Evolutionary conservation across 2,329 filamentous ascomycete genomes (phyloP).

Genomic region (Aspergillus sp.): DNA sequence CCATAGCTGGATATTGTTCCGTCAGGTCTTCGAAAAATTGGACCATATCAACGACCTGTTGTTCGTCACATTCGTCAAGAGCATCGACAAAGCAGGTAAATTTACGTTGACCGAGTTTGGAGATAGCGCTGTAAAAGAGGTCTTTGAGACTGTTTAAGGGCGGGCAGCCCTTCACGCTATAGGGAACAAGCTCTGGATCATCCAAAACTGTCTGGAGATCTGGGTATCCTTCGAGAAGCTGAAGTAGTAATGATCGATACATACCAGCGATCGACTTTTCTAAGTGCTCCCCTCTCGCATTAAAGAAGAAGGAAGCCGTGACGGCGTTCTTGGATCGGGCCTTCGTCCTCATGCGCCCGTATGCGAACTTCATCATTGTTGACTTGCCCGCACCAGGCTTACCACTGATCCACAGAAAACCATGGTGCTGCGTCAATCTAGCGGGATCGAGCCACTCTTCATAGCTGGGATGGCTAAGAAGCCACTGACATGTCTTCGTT

Average conservation of each 20-base stretch:
- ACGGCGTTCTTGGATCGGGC: neutral
- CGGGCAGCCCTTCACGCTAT: constrained; percentile 3
- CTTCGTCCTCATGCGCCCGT: no score
- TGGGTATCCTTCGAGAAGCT: constrained; percentile 19
- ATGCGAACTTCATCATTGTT: neutral
- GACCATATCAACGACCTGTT: constrained; percentile 38
- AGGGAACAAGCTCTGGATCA: constrained; percentile 3
- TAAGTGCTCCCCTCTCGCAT: constrained; percentile 17
- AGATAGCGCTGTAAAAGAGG: constrained; percentile 13
- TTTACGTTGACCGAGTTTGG: constrained; percentile 7
- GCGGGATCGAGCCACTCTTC: neutral
- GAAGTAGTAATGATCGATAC: constrained; percentile 25
- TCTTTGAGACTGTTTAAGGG: constrained; percentile 15
- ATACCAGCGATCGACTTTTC: constrained; percentile 22
- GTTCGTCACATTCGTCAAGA: constrained; percentile 46
- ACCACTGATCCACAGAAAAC: neutral
- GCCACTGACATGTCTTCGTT: neutral
- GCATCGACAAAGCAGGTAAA: constrained; percentile 44
- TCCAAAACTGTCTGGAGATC: constrained; percentile 19
- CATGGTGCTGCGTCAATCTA: neutral
- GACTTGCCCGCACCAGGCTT: neutral
- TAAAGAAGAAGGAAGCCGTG: constrained; percentile 26
- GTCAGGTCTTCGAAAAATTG: constrained; percentile 33
- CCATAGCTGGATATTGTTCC: constrained; percentile 9
- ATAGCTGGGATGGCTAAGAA: neutral